Conservation (phyloP, 805 yeast genomes). For the Millerozyma acaciae region DNA sequence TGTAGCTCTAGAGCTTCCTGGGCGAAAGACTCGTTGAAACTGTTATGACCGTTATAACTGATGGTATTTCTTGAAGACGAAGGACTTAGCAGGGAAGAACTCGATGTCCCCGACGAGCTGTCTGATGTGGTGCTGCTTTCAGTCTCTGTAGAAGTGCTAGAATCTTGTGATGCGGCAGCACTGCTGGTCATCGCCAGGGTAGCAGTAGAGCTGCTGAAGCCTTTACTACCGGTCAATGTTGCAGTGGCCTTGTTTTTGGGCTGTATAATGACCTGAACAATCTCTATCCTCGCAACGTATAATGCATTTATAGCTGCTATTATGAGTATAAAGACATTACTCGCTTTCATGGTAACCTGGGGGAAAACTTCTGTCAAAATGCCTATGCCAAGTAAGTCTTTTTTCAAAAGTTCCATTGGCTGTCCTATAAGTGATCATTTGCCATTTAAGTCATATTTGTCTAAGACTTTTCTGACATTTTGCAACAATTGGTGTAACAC, state of each 20-base stretch:
- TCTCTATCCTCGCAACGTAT: neutral
- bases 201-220: neutral
- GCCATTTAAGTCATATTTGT: too few species aligned
- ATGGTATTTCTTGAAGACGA: neutral
- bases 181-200: neutral
- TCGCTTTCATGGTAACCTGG: too few species aligned
- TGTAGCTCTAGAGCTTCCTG: conserved; percentile 20
- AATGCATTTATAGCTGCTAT: neutral
- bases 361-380: too few species aligned
- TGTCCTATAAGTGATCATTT: too few species aligned
- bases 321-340: too few species aligned
- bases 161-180: neutral
- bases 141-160: neutral
- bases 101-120: neutral
- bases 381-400: too few species aligned
- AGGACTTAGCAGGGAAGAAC: neutral
- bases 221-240: too few species aligned
- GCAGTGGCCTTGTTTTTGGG: neutral
- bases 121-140: neutral
- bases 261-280: neutral
- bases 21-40: conserved; percentile 15
- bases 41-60: conserved; percentile 7
- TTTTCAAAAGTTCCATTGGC: too few species aligned
- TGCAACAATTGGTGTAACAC: too few species aligned
- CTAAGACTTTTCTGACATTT: too few species aligned